Conservation (phyloP, 2,329 filamentous ascomycete species). For the Apiospora rasikravindrae region DNA sequence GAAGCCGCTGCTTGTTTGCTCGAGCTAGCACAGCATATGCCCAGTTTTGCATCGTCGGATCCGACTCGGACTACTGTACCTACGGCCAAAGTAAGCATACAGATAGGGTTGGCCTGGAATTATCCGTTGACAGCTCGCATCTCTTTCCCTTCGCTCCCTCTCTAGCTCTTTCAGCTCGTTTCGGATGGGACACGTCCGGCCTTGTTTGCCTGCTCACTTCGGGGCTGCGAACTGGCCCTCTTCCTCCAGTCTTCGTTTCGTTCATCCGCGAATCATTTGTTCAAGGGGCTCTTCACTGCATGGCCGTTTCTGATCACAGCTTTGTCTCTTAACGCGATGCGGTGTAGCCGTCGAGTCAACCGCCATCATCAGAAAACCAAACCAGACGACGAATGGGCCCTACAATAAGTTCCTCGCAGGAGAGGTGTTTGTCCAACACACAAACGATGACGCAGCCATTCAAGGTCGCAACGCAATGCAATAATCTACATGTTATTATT, state of each 20-base stretch:
- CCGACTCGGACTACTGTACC: neutral
- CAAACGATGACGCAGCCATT: neutral
- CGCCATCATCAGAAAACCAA: neutral
- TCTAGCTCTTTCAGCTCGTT: slow-evolving; percentile 1
- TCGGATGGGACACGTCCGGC: neutral
- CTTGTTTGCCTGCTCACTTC: neutral
- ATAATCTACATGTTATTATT: neutral
- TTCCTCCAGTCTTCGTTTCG: neutral
- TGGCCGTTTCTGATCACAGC: slow-evolving; percentile 1
- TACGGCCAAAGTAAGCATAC: neutral
- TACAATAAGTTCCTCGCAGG: neutral
- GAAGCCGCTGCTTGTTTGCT: neutral
- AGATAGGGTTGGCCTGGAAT: neutral
- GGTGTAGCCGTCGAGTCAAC: neutral
- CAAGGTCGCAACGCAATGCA: neutral
- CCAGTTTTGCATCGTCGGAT: neutral
- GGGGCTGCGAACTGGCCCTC: neutral
- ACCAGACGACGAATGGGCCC: neutral
- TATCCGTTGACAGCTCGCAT: neutral
- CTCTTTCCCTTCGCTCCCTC: neutral
- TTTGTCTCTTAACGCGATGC: neutral
- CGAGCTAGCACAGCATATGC: neutral
- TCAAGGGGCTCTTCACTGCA: slow-evolving; percentile 8
- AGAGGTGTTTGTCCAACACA: neutral
- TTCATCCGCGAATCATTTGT: neutral